Base-by-base conservation (phyloP, 495 filamentous ascomycete genomes). In the Podospora didyma region DNA sequence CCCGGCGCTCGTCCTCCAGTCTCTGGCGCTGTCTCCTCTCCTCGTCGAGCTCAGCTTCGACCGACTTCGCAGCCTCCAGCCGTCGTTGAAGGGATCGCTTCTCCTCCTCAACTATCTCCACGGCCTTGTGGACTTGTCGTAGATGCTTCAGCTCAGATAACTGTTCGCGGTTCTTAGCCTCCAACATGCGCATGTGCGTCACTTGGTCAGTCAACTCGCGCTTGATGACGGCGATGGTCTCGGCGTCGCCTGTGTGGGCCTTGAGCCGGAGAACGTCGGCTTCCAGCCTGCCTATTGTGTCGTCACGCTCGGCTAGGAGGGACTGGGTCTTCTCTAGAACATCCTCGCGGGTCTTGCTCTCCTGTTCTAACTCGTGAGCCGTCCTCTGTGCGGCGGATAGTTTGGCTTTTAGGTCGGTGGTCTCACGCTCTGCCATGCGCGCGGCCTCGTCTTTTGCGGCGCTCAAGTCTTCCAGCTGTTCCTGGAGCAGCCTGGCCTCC, bases 81-180 rank as follows among this genome's bases (percentile, higher is more conserved):
- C 84, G 88, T 49, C 83, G 83, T 67, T 96, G 87, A 51, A 99
- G 75, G 0, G 83, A 82, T 58, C 88, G 80, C 75, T 97, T 97
- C 74, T 99, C 90, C 65, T 99, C 94, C 62, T 97, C 92, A 0
- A 97, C 86, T n/a, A 97, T 81, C 59, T 96, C 91, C 4, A 96
- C 85, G 35, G 87, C 89, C 69, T 89, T 92, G 62, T 89, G 85
- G 19, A 86, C 67, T 64, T 90, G 86, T 16, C 90, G 84, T 41
- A 93, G 78, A 56, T 89, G 85, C 50, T 88, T 89, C 5, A 97
- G 71, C 64, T 99, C 93, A 7, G 79, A 69, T n/a, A 75, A 68
- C 62, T 96, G 92, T 49, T 95, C 88, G 28, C 92, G 77, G 61
- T 89, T 96, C 39, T 82, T 81, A 0, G 82, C 76, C 69, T 97